Percentiles rank a stretch among this genome's conserved stretches.
These are phyloP conservation scores for Schizosaccharomyces osmophilus DNA, from an alignment of 805 yeast species.

Conservation along the genomic window DNA sequence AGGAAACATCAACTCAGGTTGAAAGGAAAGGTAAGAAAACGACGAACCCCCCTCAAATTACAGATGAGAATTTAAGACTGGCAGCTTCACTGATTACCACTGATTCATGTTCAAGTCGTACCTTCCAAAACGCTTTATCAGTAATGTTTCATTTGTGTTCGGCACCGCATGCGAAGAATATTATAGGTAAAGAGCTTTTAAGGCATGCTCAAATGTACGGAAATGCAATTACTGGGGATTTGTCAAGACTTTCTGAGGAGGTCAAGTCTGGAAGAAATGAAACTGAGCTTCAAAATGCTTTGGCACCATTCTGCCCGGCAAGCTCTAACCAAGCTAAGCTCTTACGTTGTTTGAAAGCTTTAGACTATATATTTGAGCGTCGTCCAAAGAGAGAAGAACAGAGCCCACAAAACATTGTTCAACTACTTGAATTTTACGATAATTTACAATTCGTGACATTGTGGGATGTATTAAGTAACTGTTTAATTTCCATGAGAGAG, in stretches of 20 bases:
- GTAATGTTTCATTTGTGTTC: constrained; percentile 54
- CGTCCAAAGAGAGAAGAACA: constrained; percentile 5
- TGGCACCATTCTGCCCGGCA: constrained; percentile 48
- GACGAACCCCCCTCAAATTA: constrained; percentile 34
- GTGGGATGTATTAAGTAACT: constrained; percentile 68
- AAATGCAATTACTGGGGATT: constrained; percentile 26
- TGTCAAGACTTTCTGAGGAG: constrained; percentile 25
- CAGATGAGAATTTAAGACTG: constrained; percentile 33
- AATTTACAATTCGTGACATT: constrained; percentile 46
- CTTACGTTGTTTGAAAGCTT: constrained; percentile 63
- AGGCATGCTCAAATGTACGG: constrained; percentile 38
- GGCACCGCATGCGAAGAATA: constrained; percentile 32
- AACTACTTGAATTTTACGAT: constrained; percentile 36
- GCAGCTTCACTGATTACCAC: constrained; percentile 46
- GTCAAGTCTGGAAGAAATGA: constrained; percentile 18
- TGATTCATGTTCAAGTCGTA: constrained; percentile 63
- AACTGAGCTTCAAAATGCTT: constrained; percentile 27
- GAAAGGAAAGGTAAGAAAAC: constrained; percentile 3
- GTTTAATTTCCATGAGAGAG: constrained; percentile 38
- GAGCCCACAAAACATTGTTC: constrained; percentile 12
- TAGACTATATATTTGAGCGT: constrained; percentile 51
- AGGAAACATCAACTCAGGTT: background rate
- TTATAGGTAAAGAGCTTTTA: constrained; percentile 45
- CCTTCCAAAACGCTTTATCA: constrained; percentile 61
- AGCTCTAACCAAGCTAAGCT: constrained; percentile 74